Percentiles rank a stretch among this genome's conserved stretches.
These are phyloP conservation scores for Podaxis sp. DNA, from an alignment of 768 basidiomycete genomes.

Conservation along the genomic window DNA sequence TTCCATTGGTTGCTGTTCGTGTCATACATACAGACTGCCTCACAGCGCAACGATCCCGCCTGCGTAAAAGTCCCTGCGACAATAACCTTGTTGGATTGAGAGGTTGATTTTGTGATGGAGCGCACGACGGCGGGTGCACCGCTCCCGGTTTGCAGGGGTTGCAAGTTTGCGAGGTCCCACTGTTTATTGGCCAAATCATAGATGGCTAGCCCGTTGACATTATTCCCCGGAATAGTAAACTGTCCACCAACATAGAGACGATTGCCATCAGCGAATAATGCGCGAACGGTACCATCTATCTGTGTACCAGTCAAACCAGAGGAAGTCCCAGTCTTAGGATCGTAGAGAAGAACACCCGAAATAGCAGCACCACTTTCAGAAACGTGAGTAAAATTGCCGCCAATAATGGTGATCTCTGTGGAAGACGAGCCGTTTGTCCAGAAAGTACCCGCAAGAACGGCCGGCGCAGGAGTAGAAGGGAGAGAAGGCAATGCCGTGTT, in stretches of 20 bases:
- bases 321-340: conserved; percentile 47
- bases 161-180: conserved; percentile 61
- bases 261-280: conserved; percentile 71
- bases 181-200: conserved; percentile 69
- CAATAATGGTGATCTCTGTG: conserved; percentile 70
- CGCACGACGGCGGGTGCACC: conserved; percentile 64
- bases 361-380: conserved; percentile 33
- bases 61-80: conserved; percentile 87
- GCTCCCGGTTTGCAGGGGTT: conserved; percentile 55
- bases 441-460: conserved; percentile 83
- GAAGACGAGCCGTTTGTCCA: conserved; percentile 80
- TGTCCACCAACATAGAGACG: conserved; percentile 82
- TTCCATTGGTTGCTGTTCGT: conserved; percentile 72
- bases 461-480: conserved; percentile 64
- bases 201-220: conserved; percentile 68
- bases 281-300: conserved; percentile 71
- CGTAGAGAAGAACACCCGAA: conserved; percentile 70
- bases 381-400: conserved; percentile 83
- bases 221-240: conserved; percentile 60
- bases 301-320: conserved; percentile 58
- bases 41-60: conserved; percentile 74
- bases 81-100: conserved; percentile 61
- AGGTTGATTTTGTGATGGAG: conserved; percentile 61
- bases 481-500: conserved; percentile 50
- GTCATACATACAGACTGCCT: conserved; percentile 78